Evolutionary conservation across 495 filamentous ascomycete genomes (phyloP), one percentile per base, ranked within the genome.

Genomic region (Hypoxylon rickii): DNA sequence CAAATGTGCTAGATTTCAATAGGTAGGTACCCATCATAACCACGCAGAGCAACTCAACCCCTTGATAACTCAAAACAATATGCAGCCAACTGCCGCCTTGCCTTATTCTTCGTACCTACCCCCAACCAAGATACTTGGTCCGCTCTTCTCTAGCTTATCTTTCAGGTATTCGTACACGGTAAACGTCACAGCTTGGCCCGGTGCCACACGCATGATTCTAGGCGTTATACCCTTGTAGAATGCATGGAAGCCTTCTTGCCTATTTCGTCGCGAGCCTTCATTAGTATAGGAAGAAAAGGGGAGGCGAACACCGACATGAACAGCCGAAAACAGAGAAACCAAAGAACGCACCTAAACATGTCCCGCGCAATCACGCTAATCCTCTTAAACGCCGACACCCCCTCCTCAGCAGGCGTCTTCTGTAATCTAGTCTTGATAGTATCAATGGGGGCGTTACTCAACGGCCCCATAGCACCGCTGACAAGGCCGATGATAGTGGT

Each of bases 141-240:
- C 82, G 48, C 85, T 89, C 54, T 76, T 80, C 76, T 97, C 92
- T 52, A 97, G 70, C 72, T 87, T 86, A 15, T 85, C 83, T 78
- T 91, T 96, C 51, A 97, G 73, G 53, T 36, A 96, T 73, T 97
- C 94, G 73, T 97, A 97, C 58, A 97, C 91, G 38, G 92, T 96
- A 68, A 97, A 99, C 0, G 94, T 98, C 21, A 99, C 94, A 19
- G 95, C 95, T 77, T 99, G 94, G 43, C 94, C 94, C 11, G 94
- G 94, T 22, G 94, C 94, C 24, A 99, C 94, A 62, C 94, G 83
- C 93, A 97, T 97, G 56, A 98, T 88, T 54, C 94, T 82, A 7
- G 94, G 94, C 45, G 94, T 99, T 73, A 99, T 97, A 56, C 94
- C 94, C 83, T 96, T 97, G 79, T 97, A 99, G 78, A 99, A 99